A percentile compares a stretch with the other conserved stretches of the same genome.
phyloP scores from a whole-genome alignment of 1,284 basidiomycete species.

The Marasmius fiardii region DNA sequence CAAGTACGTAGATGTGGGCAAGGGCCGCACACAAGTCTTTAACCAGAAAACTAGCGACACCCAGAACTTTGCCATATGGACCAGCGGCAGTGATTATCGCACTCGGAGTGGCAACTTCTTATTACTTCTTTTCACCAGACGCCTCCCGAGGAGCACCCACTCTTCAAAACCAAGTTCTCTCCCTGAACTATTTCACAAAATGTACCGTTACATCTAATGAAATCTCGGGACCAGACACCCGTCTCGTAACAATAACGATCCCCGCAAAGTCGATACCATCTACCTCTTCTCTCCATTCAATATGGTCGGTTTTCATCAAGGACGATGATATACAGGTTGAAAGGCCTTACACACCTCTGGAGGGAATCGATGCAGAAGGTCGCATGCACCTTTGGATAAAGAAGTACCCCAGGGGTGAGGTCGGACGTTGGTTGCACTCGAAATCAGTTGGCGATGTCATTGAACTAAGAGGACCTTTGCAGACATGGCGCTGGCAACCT shows the following conservation, averaged over 20 bases:
- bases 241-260: conserved; percentile 59
- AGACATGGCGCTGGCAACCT: conserved; percentile 67
- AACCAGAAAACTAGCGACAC: neutral
- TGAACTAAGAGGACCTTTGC: conserved; percentile 75
- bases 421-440: conserved; percentile 77
- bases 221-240: conserved; percentile 48
- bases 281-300: conserved; percentile 34
- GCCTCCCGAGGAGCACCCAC: conserved; percentile 36
- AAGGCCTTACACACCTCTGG: conserved; percentile 77
- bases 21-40: neutral
- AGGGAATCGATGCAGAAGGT: conserved; percentile 62
- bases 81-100: neutral
- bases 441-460: conserved; percentile 64
- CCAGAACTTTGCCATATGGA: neutral
- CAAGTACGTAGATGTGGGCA: no score
- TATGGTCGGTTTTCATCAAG: conserved; percentile 80
- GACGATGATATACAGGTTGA: conserved; percentile 90
- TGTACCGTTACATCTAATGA: conserved; percentile 55
- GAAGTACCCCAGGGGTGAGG: conserved; percentile 75
- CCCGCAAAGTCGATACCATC: conserved; percentile 38
- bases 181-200: conserved; percentile 60
- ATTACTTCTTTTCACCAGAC: conserved; percentile 50
- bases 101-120: conserved; percentile 34
- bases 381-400: conserved; percentile 75
- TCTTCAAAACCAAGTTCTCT: conserved; percentile 37